Conservation (phyloP, 2,329 filamentous ascomycete species). For the Fusarium sp. region DNA sequence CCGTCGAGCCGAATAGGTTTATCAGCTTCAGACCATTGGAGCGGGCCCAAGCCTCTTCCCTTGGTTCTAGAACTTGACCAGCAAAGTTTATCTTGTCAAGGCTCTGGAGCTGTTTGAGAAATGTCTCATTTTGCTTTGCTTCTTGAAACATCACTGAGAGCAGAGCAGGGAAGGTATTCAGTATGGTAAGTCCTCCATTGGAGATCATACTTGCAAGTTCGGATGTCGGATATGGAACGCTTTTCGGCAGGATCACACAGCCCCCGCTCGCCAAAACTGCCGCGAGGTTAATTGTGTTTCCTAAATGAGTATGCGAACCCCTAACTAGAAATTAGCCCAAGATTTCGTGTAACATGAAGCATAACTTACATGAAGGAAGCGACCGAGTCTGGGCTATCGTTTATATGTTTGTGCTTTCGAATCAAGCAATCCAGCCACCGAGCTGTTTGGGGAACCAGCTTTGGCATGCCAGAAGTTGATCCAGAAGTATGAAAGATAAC, state of each 20-base stretch:
- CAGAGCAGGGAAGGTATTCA: constrained; percentile 1
- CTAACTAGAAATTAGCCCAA: not conserved
- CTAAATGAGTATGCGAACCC: constrained; percentile 13
- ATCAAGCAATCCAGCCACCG: constrained; percentile 21
- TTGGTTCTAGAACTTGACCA: constrained; percentile 3
- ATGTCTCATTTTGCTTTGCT: accelerated
- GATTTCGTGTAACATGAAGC: accelerated
- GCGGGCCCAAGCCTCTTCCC: constrained; percentile 1
- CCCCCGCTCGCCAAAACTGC: not conserved
- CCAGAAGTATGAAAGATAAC: constrained; percentile 12
- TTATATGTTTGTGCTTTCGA: not conserved
- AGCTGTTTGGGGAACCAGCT: constrained; percentile 8
- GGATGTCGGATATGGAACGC: not conserved
- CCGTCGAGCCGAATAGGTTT: constrained; percentile 8
- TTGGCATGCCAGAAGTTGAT: constrained; percentile 14
- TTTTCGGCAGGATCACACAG: not conserved
- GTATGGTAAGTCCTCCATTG: not conserved
- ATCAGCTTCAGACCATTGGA: not conserved
- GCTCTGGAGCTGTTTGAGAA: not conserved
- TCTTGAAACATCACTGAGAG: not conserved
- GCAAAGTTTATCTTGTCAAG: constrained; percentile 4
- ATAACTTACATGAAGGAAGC: not conserved
- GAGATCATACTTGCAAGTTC: constrained; percentile 17
- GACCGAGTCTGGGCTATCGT: not conserved
- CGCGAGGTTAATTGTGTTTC: constrained; percentile 12